These are phyloP conservation scores for Claviceps cyperi DNA, from an alignment of 2,329 filamentous ascomycete genomes.

Conservation along the genomic window DNA sequence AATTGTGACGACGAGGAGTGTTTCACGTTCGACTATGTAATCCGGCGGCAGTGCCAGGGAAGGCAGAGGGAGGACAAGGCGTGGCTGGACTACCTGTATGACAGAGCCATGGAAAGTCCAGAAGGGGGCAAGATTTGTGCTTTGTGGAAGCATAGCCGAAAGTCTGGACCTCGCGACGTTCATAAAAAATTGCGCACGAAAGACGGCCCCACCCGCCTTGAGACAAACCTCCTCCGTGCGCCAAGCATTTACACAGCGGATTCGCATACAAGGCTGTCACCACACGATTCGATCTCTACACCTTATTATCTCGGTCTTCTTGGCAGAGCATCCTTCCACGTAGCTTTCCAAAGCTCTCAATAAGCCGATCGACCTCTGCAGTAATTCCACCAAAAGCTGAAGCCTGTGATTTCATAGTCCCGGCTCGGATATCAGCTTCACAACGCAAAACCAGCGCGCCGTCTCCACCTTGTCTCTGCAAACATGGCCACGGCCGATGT, in stretches of 20 bases:
- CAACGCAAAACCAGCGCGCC: neutral
- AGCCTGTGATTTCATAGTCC: neutral
- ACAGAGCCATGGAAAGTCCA: neutral
- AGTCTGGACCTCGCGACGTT: neutral
- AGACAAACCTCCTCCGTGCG: neutral
- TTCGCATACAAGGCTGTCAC: too few relatives aligned
- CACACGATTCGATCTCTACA: too few relatives aligned
- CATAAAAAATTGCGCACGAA: neutral
- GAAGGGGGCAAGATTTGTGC: too few relatives aligned
- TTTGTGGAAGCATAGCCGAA: too few relatives aligned
- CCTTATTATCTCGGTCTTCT: neutral
- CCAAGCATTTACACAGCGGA: too few relatives aligned
- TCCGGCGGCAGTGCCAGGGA: too few relatives aligned
- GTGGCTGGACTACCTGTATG: neutral
- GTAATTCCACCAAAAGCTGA: neutral
- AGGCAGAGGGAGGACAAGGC: neutral
- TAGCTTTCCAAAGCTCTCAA: neutral
- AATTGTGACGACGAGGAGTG: too few relatives aligned
- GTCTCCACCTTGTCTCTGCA: neutral
- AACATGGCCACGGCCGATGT: slow-evolving; percentile 58
- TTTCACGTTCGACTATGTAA: too few relatives aligned
- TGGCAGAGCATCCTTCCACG: neutral
- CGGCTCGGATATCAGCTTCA: neutral
- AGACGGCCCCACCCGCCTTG: neutral
- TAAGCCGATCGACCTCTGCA: neutral